Percentiles rank a stretch among this genome's conserved stretches.
These are phyloP conservation scores for Bonia amplexicaulis DNA, from an alignment of 176 grass and related monocot genomes.

Conservation along the genomic window DNA sequence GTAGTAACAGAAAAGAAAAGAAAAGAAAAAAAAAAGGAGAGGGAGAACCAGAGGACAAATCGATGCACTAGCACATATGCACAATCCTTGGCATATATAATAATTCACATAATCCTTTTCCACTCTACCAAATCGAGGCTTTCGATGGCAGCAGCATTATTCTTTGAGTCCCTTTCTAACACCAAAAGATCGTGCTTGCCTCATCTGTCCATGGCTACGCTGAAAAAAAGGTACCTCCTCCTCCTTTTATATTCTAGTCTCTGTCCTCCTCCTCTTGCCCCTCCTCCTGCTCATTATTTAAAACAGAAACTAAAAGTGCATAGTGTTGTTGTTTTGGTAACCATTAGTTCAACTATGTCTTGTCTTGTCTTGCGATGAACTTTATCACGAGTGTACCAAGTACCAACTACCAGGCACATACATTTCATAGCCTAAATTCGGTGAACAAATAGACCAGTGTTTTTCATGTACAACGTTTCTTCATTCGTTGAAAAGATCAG, in stretches of 20 bases:
- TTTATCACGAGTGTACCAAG: background rate
- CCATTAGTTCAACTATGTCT: slow-evolving; percentile 25
- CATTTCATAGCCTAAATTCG: background rate
- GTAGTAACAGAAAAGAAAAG: background rate
- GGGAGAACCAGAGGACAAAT: background rate
- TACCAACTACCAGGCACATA: background rate
- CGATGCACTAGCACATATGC: background rate
- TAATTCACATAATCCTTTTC: background rate
- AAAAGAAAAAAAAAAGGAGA: background rate
- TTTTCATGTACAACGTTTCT: background rate
- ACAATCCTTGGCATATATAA: background rate
- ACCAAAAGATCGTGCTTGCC: slow-evolving; percentile 18
- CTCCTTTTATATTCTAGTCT: background rate
- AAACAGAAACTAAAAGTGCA: background rate
- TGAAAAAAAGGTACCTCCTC: background rate
- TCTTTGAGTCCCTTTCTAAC: background rate
- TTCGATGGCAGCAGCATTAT: background rate
- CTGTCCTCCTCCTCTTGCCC: background rate
- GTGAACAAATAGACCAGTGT: background rate
- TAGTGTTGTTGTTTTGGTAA: background rate
- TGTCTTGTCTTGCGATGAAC: background rate
- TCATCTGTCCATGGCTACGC: slow-evolving; percentile 22
- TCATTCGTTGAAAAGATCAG: background rate
- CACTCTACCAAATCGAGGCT: background rate
- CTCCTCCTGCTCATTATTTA: background rate